These are phyloP conservation scores for Lichenothelia convexa DNA, from an alignment of 495 filamentous ascomycete genomes.

Conservation along the genomic window DNA sequence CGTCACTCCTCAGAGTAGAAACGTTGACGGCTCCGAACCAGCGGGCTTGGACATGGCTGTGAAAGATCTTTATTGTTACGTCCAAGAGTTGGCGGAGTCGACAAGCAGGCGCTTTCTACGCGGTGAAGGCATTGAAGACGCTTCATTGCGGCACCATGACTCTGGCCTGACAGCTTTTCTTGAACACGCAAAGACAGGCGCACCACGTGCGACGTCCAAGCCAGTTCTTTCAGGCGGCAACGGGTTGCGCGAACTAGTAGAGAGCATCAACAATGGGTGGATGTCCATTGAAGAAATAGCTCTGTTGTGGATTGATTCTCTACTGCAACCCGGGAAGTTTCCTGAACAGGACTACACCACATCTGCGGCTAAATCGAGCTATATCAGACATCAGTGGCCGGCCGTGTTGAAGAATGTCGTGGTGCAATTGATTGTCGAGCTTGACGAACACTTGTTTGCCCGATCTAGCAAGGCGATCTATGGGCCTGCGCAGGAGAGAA, in stretches of 20 bases:
- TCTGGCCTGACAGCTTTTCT: conserved; percentile 55
- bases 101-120: conserved; percentile 6
- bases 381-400: conserved; percentile 50
- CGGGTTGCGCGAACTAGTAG: conserved; percentile 10
- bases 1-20: no score
- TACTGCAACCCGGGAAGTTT: conserved; percentile 11
- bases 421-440: conserved; percentile 43
- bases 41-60: conserved; percentile 4
- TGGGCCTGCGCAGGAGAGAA: neutral
- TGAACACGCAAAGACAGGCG: conserved; percentile 51
- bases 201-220: conserved; percentile 15
- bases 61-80: conserved; percentile 7
- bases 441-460: conserved; percentile 53
- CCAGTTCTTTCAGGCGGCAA: conserved; percentile 2
- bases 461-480: conserved; percentile 27
- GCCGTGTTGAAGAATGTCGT: conserved; percentile 51
- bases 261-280: conserved; percentile 17
- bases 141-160: conserved; percentile 11
- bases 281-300: conserved; percentile 16
- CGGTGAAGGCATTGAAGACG: conserved; percentile 7
- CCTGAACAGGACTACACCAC: neutral
- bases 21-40: no score
- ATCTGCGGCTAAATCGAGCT: conserved; percentile 29
- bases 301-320: conserved; percentile 12
- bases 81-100: conserved; percentile 5